These are phyloP conservation scores for Aspergillus fructus DNA, from an alignment of 2,329 filamentous ascomycete species.

Conservation along the genomic window DNA sequence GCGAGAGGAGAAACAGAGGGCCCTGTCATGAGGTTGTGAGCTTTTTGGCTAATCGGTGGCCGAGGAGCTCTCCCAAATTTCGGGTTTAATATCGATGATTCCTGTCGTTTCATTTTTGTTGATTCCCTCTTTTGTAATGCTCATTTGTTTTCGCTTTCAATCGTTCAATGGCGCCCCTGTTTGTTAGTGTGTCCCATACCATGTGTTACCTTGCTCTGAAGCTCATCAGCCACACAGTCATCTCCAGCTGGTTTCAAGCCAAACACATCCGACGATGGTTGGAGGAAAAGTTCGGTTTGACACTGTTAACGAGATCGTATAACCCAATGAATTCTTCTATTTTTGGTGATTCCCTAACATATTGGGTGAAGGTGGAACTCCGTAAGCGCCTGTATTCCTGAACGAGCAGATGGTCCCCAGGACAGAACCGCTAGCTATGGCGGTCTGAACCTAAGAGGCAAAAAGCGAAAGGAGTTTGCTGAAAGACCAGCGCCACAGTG, in stretches of 20 bases:
- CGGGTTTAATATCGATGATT: slow-evolving; percentile 15
- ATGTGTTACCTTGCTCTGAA: slow-evolving; percentile 17
- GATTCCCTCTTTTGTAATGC: slow-evolving; percentile 21
- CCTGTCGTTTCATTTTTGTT: slow-evolving; percentile 22
- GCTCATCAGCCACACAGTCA: slow-evolving; percentile 26
- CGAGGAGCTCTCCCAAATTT: background rate
- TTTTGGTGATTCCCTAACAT: slow-evolving; percentile 13
- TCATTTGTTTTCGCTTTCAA: slow-evolving; percentile 17
- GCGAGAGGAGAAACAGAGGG: slow-evolving; percentile 41
- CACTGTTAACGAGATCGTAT: slow-evolving; percentile 2
- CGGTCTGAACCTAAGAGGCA: background rate
- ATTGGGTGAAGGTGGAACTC: slow-evolving; percentile 26
- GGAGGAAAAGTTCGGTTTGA: slow-evolving; percentile 21
- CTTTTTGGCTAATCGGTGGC: background rate
- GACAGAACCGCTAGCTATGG: slow-evolving; percentile 17
- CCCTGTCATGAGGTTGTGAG: slow-evolving; percentile 22
- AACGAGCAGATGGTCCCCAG: slow-evolving; percentile 32
- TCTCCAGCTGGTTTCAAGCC: slow-evolving; percentile 23
- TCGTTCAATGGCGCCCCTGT: slow-evolving; percentile 10
- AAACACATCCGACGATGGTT: slow-evolving; percentile 21
- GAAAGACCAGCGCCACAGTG: background rate
- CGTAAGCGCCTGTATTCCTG: slow-evolving; percentile 35
- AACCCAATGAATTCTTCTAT: slow-evolving; percentile 25
- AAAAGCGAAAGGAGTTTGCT: background rate
- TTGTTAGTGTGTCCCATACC: slow-evolving; percentile 29